Evolutionary conservation across 2,329 filamentous ascomycete genomes (phyloP).

Genomic region (Neofusicoccum parvum): DNA sequence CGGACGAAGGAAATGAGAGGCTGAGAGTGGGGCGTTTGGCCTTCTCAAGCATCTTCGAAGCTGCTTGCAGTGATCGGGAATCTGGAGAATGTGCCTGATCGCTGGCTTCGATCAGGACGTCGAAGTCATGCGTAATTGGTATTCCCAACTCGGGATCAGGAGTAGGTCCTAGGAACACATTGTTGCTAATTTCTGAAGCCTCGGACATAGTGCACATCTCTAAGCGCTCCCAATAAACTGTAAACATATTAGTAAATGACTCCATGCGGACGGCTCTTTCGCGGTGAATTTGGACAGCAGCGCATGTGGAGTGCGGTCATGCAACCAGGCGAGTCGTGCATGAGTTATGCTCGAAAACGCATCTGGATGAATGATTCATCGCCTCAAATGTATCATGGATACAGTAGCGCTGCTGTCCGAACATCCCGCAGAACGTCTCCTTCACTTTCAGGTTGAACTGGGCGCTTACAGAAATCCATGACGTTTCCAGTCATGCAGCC

Average conservation of each 20-base stretch:
- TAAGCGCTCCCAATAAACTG: conserved; percentile 76
- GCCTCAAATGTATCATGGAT: background rate
- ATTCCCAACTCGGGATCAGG: conserved; percentile 64
- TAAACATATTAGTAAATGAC: background rate
- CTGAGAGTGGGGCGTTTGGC: conserved; percentile 51
- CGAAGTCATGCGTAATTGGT: conserved; percentile 62
- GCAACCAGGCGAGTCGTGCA: background rate
- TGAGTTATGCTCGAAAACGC: background rate
- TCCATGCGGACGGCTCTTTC: background rate
- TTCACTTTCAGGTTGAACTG: background rate
- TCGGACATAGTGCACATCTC: conserved; percentile 96
- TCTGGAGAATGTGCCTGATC: conserved; percentile 80
- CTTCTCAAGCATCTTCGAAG: conserved; percentile 59
- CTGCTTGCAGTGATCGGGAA: conserved; percentile 62
- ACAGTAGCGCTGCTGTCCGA: background rate
- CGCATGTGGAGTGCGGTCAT: background rate
- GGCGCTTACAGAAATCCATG: conserved; percentile 73
- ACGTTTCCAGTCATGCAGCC: conserved; percentile 75
- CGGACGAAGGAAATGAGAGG: conserved; percentile 88
- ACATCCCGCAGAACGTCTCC: background rate
- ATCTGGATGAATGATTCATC: background rate
- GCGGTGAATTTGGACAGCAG: background rate
- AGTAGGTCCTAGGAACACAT: conserved; percentile 88
- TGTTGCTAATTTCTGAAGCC: conserved; percentile 83
- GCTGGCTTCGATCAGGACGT: conserved; percentile 85